phyloP scores from a whole-genome alignment of 148 eudicot species.

The Camellia japonica region DNA sequence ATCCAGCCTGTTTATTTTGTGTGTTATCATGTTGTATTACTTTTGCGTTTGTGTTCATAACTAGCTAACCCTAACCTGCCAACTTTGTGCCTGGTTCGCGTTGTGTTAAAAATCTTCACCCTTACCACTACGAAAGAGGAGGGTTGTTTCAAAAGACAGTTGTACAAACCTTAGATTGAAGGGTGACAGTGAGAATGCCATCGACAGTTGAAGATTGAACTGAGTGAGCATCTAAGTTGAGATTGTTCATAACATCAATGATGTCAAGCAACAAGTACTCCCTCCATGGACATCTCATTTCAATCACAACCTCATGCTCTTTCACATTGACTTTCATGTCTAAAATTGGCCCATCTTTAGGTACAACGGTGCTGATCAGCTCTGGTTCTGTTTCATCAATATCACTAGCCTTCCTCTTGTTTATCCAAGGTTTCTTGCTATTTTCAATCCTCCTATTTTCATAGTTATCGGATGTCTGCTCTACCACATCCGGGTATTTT shows the following conservation, averaged over 20 bases:
- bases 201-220: constrained; percentile 49
- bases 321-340: constrained; percentile 32
- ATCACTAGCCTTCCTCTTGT: constrained; percentile 47
- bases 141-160: neutral
- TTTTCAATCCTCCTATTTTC: constrained; percentile 20
- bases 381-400: constrained; percentile 33
- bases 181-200: constrained; percentile 39
- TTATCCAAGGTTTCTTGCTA: constrained; percentile 25
- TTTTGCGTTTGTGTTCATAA: too few relatives aligned
- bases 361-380: constrained; percentile 19
- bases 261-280: constrained; percentile 49
- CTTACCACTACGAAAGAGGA: neutral
- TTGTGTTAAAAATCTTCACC: too few relatives aligned
- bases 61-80: too few relatives aligned
- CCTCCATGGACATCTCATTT: constrained; percentile 46
- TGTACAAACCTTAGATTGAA: constrained; percentile 52
- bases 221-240: constrained; percentile 45
- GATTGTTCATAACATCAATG: constrained; percentile 38
- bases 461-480: constrained; percentile 39
- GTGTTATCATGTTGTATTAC: too few relatives aligned
- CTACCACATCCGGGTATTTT: constrained; percentile 23
- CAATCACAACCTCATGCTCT: constrained; percentile 41
- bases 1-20: too few relatives aligned
- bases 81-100: too few relatives aligned
- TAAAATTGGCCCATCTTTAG: constrained; percentile 19